These are phyloP conservation scores for Groenewaldozyma sp. DNA, from an alignment of 1,139 yeast genomes.

Conservation along the genomic window DNA sequence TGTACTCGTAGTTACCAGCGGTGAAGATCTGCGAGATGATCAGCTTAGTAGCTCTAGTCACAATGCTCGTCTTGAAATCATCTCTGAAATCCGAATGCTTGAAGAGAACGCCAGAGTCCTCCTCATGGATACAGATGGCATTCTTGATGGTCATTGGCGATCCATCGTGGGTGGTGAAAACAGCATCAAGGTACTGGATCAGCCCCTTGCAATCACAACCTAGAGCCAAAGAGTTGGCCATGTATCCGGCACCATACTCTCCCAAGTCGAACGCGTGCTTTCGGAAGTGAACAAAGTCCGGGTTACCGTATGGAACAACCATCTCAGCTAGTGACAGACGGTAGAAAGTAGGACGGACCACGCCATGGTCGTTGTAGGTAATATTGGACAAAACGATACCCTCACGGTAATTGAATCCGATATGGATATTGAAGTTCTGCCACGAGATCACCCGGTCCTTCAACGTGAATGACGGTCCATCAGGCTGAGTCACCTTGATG, in stretches of 20 bases:
- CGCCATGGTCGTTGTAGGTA: slow-evolving; percentile 48
- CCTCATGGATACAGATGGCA: slow-evolving; percentile 78
- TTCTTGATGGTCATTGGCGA: slow-evolving; percentile 62
- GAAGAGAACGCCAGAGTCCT: slow-evolving; percentile 68
- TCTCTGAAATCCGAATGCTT: slow-evolving; percentile 83
- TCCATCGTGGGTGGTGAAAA: slow-evolving; percentile 57
- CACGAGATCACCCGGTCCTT: slow-evolving; percentile 61
- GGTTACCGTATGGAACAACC: slow-evolving; percentile 80
- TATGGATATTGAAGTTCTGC: slow-evolving; percentile 68
- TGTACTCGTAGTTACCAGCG: slow-evolving; percentile 79
- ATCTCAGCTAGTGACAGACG: slow-evolving; percentile 70
- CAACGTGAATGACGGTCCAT: slow-evolving; percentile 70
- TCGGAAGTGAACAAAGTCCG: slow-evolving; percentile 73
- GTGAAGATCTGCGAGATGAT: slow-evolving; percentile 73
- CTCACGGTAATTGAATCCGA: slow-evolving; percentile 79
- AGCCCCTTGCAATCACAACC: slow-evolving; percentile 85
- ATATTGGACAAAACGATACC: slow-evolving; percentile 73
- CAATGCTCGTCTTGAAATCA: slow-evolving; percentile 50
- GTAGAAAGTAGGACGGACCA: slow-evolving; percentile 43
- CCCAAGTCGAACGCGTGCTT: slow-evolving; percentile 82
- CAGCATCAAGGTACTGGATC: slow-evolving; percentile 71
- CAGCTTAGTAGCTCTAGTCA: slow-evolving; percentile 66
- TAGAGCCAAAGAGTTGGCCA: slow-evolving; percentile 67
- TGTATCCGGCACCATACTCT: slow-evolving; percentile 80
- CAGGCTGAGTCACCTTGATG: slow-evolving; percentile 53